These are phyloP conservation scores for Ramaria sp. DNA, from an alignment of 768 basidiomycete species.

Conservation along the genomic window DNA sequence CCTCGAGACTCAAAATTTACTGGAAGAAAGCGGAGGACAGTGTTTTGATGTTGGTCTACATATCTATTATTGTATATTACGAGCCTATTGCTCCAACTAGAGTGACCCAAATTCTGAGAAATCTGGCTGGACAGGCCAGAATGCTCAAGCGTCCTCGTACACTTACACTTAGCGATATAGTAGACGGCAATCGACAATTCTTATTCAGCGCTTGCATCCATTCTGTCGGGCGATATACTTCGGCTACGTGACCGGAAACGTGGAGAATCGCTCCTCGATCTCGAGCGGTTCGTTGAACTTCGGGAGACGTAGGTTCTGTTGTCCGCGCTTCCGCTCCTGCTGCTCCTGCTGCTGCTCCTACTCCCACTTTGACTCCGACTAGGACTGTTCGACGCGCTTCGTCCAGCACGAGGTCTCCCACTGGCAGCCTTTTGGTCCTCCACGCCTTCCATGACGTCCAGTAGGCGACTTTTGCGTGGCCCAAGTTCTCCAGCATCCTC, in stretches of 20 bases:
- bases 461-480: conserved; percentile 73
- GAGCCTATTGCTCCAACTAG: too few relatives aligned
- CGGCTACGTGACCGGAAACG: conserved; percentile 40
- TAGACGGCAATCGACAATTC: neutral
- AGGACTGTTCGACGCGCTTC: conserved; percentile 16
- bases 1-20: conserved; percentile 84
- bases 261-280: conserved; percentile 3
- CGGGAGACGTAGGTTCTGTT: conserved; percentile 13
- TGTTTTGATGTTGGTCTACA: conserved; percentile 43
- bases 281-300: conserved; percentile 11
- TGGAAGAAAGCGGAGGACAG: conserved; percentile 73
- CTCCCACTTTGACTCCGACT: conserved; percentile 17
- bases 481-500: conserved; percentile 90
- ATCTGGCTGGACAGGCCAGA: too few relatives aligned
- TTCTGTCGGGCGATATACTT: conserved; percentile 42
- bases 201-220: conserved; percentile 26
- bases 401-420: conserved; percentile 17
- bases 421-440: conserved; percentile 39
- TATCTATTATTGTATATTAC: too few relatives aligned
- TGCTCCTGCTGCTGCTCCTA: conserved; percentile 16
- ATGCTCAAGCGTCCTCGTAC: too few relatives aligned
- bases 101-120: too few relatives aligned
- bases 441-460: conserved; percentile 77
- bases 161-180: neutral
- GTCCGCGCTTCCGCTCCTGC: conserved; percentile 16